phyloP scores from a whole-genome alignment of 2,329 filamentous ascomycete genomes.

The Epichloe sp. region DNA sequence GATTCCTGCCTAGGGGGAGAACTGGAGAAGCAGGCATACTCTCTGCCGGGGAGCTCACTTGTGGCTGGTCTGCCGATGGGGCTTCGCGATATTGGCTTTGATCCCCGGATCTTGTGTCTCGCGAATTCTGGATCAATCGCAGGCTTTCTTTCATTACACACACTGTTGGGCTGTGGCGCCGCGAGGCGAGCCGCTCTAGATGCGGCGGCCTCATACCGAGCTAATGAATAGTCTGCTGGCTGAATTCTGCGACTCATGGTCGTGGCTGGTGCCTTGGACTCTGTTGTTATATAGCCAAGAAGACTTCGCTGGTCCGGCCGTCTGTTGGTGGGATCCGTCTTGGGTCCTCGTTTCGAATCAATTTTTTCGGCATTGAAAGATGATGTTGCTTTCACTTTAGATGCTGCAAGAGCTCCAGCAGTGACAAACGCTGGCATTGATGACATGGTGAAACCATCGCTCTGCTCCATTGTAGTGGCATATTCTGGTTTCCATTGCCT shows the following conservation, averaged over 20 bases:
- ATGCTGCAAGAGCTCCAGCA: constrained; percentile 33
- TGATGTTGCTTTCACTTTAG: constrained; percentile 9
- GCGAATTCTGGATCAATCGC: constrained; percentile 18
- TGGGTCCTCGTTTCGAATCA: constrained; percentile 8
- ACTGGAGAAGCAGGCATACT: constrained; percentile 47
- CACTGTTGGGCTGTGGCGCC: constrained; percentile 1
- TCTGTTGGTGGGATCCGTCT: constrained; percentile 18
- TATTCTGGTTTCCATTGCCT: constrained; percentile 32
- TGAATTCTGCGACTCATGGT: constrained; percentile 6
- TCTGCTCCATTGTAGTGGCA: constrained; percentile 48
- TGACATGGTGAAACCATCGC: constrained; percentile 45
- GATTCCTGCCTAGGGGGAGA: constrained; percentile 30
- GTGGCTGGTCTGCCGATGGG: constrained; percentile 12
- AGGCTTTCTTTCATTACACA: constrained; percentile 7
- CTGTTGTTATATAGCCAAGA: constrained; percentile 25
- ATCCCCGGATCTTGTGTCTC: constrained; percentile 29
- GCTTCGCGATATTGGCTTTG: constrained; percentile 23
- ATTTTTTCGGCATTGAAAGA: constrained; percentile 4
- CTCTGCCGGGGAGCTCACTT: constrained; percentile 20
- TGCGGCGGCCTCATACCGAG: constrained; percentile 15
- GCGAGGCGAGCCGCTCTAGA: constrained; percentile 10
- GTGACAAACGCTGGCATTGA: constrained; percentile 48
- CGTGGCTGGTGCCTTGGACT: constrained; percentile 6
- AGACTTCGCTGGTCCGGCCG: constrained; percentile 28
- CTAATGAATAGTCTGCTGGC: constrained; percentile 9